phyloP scores from a whole-genome alignment of 2,329 filamentous ascomycete genomes.

The Aspergillus niger region DNA sequence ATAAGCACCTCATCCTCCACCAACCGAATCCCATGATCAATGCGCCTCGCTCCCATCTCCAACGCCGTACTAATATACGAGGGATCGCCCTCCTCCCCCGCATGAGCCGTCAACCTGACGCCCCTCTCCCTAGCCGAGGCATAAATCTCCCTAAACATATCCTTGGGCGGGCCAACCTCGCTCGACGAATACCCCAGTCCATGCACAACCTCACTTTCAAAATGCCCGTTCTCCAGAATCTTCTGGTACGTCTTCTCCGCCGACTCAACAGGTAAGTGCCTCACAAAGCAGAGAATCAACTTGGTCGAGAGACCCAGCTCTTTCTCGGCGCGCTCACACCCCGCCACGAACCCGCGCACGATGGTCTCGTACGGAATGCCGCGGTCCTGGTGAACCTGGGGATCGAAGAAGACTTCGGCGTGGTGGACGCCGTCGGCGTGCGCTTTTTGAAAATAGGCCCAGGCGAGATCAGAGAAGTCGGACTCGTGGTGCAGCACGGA shows the following conservation, averaged over 20 bases:
- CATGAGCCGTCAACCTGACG: conserved; percentile 69
- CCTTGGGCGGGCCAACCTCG: conserved; percentile 57
- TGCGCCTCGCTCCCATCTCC: conserved; percentile 65
- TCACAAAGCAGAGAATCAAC: conserved; percentile 71
- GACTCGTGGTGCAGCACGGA: conserved; percentile 63
- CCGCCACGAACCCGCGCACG: conserved; percentile 63
- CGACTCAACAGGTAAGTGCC: conserved; percentile 66
- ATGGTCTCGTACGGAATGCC: conserved; percentile 66
- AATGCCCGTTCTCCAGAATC: conserved; percentile 43
- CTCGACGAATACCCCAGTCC: conserved; percentile 71
- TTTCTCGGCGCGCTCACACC: conserved; percentile 60
- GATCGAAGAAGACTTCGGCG: conserved; percentile 79
- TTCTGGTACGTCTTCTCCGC: conserved; percentile 48
- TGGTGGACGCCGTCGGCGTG: conserved; percentile 67
- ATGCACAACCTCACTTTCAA: conserved; percentile 55
- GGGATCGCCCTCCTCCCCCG: conserved; percentile 72
- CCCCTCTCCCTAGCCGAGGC: conserved; percentile 54
- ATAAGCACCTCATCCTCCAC: conserved; percentile 63
- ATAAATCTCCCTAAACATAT: conserved; percentile 65
- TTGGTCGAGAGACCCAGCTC: conserved; percentile 67
- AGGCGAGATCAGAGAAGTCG: conserved; percentile 75
- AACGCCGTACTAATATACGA: conserved; percentile 67
- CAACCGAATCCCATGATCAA: conserved; percentile 73
- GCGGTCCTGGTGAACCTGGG: conserved; percentile 69
- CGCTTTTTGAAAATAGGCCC: conserved; percentile 69